A percentile compares a stretch with the other conserved stretches of the same genome.
These are phyloP conservation scores for Lactarius sp. DNA, from an alignment of 768 basidiomycete genomes.

Conservation along the genomic window DNA sequence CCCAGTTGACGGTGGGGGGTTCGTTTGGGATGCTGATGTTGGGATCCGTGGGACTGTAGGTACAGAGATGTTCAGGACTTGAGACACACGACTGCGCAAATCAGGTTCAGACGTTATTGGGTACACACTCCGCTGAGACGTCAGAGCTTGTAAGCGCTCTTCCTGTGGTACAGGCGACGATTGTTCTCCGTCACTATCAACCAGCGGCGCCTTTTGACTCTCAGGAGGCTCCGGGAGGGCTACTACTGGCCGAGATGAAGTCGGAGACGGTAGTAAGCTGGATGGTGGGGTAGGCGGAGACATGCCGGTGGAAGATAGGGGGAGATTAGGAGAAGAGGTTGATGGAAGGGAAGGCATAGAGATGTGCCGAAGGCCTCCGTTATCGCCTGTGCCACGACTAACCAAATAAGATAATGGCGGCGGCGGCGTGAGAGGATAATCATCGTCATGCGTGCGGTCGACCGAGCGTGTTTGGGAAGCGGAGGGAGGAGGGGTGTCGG, in stretches of 20 bases:
- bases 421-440: slow-evolving; percentile 79
- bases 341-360: slow-evolving; percentile 70
- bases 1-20: slow-evolving; percentile 25
- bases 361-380: slow-evolving; percentile 50
- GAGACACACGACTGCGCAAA: slow-evolving; percentile 43
- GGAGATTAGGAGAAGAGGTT: slow-evolving; percentile 49
- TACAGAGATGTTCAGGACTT: slow-evolving; percentile 23
- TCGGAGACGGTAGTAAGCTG: slow-evolving; percentile 69
- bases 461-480: slow-evolving; percentile 37
- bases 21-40: slow-evolving; percentile 8
- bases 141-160: slow-evolving; percentile 9
- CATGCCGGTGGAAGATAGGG: slow-evolving; percentile 53
- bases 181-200: slow-evolving; percentile 42
- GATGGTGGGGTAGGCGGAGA: slow-evolving; percentile 74
- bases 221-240: slow-evolving; percentile 48
- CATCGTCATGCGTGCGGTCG: slow-evolving; percentile 51
- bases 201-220: slow-evolving; percentile 39
- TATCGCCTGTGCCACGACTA: slow-evolving; percentile 46
- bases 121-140: slow-evolving; percentile 36
- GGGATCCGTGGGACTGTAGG: slow-evolving; percentile 27
- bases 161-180: slow-evolving; percentile 19
- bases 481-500: slow-evolving; percentile 32
- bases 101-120: slow-evolving; percentile 61
- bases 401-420: slow-evolving; percentile 90
- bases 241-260: slow-evolving; percentile 59